phyloP scores from a whole-genome alignment of 106 monocot genomes.

The Dioscorea dumetorum region DNA sequence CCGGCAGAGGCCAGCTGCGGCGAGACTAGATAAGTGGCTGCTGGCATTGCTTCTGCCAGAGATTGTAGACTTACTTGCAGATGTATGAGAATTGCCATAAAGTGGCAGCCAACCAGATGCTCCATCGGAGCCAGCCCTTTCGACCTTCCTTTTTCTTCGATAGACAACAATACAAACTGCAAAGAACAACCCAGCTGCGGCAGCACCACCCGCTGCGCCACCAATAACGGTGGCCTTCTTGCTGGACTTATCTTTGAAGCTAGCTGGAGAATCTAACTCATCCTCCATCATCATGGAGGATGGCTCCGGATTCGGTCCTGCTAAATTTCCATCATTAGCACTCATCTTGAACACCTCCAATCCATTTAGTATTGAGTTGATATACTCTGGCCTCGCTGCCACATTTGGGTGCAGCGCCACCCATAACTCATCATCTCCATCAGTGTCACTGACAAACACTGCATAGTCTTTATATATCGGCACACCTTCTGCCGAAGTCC shows the following conservation, averaged over 20 bases:
- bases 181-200: constrained; percentile 27
- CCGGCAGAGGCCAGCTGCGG: constrained; percentile 43
- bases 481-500: constrained; percentile 30
- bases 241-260: constrained; percentile 2
- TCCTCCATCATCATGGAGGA: constrained; percentile 37
- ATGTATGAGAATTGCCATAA: constrained; percentile 43
- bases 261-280: neutral
- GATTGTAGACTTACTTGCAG: constrained; percentile 28
- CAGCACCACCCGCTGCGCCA: constrained; percentile 35
- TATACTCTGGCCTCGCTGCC: constrained; percentile 31
- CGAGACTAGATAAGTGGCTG: constrained; percentile 40
- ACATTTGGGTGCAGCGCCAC: constrained; percentile 57
- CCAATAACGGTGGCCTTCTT: constrained; percentile 6
- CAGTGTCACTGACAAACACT: constrained; percentile 24
- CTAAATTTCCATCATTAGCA: constrained; percentile 49
- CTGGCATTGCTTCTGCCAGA: constrained; percentile 54
- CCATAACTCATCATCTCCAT: constrained; percentile 54
- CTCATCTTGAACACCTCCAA: constrained; percentile 62
- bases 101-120: constrained; percentile 68
- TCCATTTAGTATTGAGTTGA: constrained; percentile 52
- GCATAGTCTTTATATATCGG: constrained; percentile 79
- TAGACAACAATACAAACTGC: constrained; percentile 40
- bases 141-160: constrained; percentile 32
- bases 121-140: constrained; percentile 3
- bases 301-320: constrained; percentile 49